A percentile compares a stretch with the other conserved stretches of the same genome.
Evolutionary conservation across 2,329 filamentous ascomycete genomes (phyloP).

Genomic region (Clarireedia hainanense): DNA sequence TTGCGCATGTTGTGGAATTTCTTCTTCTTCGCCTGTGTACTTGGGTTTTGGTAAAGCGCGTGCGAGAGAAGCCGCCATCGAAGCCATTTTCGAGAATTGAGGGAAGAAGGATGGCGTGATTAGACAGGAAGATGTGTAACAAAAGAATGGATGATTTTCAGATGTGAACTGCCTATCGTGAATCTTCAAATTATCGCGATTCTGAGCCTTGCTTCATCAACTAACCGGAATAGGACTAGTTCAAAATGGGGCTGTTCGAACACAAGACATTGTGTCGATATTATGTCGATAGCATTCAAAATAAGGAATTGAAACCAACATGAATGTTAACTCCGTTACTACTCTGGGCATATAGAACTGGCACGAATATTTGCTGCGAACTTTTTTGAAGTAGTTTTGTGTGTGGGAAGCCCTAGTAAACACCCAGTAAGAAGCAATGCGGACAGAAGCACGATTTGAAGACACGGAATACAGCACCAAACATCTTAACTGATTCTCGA

Average conservation of each 20-base stretch:
- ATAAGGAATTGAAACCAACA: no score
- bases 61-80: conserved; percentile 64
- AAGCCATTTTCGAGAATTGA: conserved; percentile 44
- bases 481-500: neutral
- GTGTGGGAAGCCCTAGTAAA: neutral
- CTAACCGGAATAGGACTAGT: conserved; percentile 12
- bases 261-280: no score
- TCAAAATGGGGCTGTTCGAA: neutral
- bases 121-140: neutral
- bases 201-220: neutral
- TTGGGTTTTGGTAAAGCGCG: conserved; percentile 80
- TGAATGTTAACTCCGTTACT: no score
- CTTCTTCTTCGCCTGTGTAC: conserved; percentile 85
- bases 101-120: neutral
- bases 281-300: no score
- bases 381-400: no score
- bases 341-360: no score
- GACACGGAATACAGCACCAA: neutral
- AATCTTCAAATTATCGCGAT: conserved; percentile 11
- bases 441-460: neutral
- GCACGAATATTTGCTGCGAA: no score
- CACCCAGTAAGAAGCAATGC: neutral
- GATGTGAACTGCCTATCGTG: neutral
- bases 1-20: conserved; percentile 61
- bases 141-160: neutral